These are phyloP conservation scores for Mycena olivaceomarginata DNA, from an alignment of 768 basidiomycete genomes.

Conservation along the genomic window DNA sequence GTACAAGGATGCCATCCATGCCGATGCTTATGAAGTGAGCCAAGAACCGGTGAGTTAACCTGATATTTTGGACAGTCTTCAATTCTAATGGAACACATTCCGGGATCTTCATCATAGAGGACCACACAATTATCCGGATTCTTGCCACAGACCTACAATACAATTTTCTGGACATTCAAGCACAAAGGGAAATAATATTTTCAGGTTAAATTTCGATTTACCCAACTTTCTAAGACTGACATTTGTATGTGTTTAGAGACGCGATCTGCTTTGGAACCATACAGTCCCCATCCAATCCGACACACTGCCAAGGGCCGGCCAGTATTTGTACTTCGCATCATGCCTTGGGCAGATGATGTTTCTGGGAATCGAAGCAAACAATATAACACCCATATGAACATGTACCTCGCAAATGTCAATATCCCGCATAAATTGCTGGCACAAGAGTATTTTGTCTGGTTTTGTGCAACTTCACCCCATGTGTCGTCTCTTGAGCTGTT, in stretches of 20 bases:
- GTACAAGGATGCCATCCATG: not conserved
- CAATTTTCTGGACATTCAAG: not conserved
- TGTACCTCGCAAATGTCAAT: conserved; percentile 43
- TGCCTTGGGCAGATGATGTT: conserved; percentile 20
- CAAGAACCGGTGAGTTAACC: not conserved
- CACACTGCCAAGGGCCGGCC: not conserved
- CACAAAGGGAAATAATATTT: not conserved
- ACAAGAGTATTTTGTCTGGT: conserved; percentile 58
- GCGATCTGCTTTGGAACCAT: not conserved
- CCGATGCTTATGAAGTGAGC: not conserved
- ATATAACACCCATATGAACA: conserved; percentile 52
- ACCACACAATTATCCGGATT: not conserved
- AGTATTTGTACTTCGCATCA: conserved; percentile 7
- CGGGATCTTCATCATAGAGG: conserved; percentile 1
- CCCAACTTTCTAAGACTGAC: not conserved
- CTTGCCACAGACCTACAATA: not conserved
- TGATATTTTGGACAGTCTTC: no score
- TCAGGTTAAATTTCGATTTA: not conserved
- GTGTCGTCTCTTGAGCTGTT: conserved; percentile 54
- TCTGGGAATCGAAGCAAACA: conserved; percentile 49
- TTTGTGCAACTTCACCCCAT: conserved; percentile 54
- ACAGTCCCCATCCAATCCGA: conserved; percentile 44
- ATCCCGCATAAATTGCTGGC: conserved; percentile 47
- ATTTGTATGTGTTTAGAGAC: not conserved
- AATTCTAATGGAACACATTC: not conserved